Percentiles rank a stretch among this genome's conserved stretches.
Evolutionary conservation across 2,329 filamentous ascomycete species (phyloP).

Genomic region (Colletotrichum musicola): DNA sequence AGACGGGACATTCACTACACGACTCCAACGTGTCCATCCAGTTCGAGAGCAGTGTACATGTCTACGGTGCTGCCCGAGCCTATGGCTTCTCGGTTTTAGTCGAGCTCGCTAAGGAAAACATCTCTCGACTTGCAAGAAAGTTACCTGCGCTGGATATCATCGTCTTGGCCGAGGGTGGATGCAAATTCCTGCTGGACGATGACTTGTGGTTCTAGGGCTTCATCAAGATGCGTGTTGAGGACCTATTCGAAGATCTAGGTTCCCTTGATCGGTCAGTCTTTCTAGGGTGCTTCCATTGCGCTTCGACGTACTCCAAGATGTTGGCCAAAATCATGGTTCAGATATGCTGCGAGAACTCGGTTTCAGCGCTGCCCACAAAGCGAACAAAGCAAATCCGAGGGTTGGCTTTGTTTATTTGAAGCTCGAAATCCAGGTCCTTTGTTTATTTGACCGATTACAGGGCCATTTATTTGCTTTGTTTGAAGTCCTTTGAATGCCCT

Average conservation of each 20-base stretch:
- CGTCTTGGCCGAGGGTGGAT: neutral
- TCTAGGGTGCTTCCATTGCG: neutral
- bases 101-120: constrained; percentile 2
- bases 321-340: constrained; percentile 6
- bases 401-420: too few relatives aligned
- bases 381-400: too few relatives aligned
- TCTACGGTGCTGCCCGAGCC: constrained; percentile 14
- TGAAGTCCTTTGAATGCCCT: too few relatives aligned
- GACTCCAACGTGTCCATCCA: neutral
- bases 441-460: too few relatives aligned
- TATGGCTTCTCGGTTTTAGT: neutral
- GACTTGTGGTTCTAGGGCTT: constrained; percentile 23
- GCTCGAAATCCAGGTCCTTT: too few relatives aligned
- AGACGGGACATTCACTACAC: neutral
- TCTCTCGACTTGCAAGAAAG: neutral
- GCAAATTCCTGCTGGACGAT: neutral
- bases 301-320: neutral
- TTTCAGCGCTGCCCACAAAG: too few relatives aligned
- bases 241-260: neutral
- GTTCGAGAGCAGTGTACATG: neutral
- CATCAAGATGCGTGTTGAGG: neutral
- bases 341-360: neutral
- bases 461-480: too few relatives aligned
- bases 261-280: neutral
- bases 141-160: constrained; percentile 14